Evolutionary conservation across 75 land plant genomes (phyloP).

Genomic region (Selaginella tamariscina): DNA sequence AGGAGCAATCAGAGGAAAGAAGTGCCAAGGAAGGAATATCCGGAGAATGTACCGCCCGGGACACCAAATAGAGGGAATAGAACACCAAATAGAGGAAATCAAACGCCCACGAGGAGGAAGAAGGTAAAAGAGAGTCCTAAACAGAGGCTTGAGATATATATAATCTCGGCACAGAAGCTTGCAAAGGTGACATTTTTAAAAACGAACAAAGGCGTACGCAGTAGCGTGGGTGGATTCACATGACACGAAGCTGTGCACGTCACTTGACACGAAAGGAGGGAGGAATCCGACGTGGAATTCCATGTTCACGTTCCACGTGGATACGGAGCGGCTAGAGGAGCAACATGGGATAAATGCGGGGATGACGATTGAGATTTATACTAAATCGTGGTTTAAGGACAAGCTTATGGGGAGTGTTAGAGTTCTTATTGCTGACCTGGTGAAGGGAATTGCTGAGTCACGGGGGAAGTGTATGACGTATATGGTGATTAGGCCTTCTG

Average conservation of each 20-base stretch:
- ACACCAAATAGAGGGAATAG: no score
- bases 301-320: constrained; percentile 1
- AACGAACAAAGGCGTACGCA: not conserved
- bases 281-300: constrained; percentile 2
- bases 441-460: not conserved
- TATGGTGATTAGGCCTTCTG: constrained; percentile 5
- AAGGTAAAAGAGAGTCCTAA: not conserved
- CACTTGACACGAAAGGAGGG: constrained; percentile 1
- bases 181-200: not conserved
- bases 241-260: not conserved
- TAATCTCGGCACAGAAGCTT: constrained; percentile 8
- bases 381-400: not conserved
- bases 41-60: no score
- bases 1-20: no score
- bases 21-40: no score
- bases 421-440: not conserved
- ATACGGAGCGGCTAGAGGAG: not conserved
- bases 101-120: no score
- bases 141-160: not conserved
- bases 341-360: not conserved
- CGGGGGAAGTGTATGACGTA: not conserved
- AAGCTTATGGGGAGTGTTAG: not conserved
- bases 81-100: no score
- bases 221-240: not conserved
- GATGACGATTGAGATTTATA: constrained; percentile 8